These are phyloP conservation scores for Fusarium sacchari DNA, from an alignment of 2,329 filamentous ascomycete species.

Conservation along the genomic window DNA sequence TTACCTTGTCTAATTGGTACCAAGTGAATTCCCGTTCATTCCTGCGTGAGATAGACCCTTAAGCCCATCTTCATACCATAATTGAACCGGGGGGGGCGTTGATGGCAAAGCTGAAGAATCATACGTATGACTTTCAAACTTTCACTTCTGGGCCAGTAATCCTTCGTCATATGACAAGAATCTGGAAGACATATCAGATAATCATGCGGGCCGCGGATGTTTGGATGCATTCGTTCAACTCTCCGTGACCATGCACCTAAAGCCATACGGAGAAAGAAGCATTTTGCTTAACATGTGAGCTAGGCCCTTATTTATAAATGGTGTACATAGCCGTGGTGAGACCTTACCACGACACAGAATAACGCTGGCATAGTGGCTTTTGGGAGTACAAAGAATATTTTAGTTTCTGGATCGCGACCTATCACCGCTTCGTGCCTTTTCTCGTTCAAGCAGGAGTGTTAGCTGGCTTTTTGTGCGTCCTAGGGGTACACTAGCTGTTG, in stretches of 20 bases:
- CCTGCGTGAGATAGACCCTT: background rate
- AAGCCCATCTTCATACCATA: background rate
- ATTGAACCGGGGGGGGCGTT: no score
- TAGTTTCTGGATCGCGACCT: constrained; percentile 44
- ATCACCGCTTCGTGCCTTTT: constrained; percentile 52
- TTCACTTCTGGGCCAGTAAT: background rate
- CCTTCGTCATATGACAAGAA: background rate
- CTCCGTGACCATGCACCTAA: constrained; percentile 12
- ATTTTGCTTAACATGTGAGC: background rate
- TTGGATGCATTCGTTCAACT: constrained; percentile 12
- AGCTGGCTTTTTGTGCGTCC: constrained; percentile 71
- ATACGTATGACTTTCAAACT: background rate
- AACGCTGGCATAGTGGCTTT: constrained; percentile 8
- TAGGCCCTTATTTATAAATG: background rate
- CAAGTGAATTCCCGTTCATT: background rate
- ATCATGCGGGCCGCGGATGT: background rate
- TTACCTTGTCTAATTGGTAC: constrained; percentile 29
- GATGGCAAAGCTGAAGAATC: no score
- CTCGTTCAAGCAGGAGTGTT: constrained; percentile 65
- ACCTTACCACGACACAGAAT: background rate
- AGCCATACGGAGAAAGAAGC: background rate
- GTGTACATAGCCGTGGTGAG: constrained; percentile 6
- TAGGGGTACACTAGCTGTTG: constrained; percentile 58
- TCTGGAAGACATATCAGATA: background rate
- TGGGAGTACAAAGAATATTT: constrained; percentile 16